phyloP scores from a whole-genome alignment of 257 asterid species.

The Petunia secreta region DNA sequence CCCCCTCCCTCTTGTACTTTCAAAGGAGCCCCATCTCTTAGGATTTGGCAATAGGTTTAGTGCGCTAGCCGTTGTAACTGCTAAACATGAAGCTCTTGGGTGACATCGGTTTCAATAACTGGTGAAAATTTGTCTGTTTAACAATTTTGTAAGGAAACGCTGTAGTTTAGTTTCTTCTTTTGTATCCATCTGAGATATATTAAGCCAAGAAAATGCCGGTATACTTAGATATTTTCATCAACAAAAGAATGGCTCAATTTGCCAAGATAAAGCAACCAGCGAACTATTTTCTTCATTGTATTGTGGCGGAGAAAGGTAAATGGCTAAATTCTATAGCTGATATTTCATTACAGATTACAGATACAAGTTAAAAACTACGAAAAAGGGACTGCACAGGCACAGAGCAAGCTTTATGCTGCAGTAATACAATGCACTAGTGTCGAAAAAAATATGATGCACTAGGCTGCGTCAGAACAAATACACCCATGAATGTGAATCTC shows the following conservation, averaged over 20 bases:
- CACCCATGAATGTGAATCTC: neutral
- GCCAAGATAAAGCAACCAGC: neutral
- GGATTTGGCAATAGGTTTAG: neutral
- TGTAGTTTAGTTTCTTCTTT: too few relatives aligned
- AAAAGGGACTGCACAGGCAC: neutral
- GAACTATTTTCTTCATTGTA: neutral
- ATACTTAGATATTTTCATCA: neutral
- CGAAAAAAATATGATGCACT: too few relatives aligned
- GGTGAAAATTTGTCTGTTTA: too few relatives aligned
- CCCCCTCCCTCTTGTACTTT: neutral
- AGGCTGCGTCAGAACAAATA: neutral
- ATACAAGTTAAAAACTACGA: neutral
- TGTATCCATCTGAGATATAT: too few relatives aligned
- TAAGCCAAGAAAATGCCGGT: too few relatives aligned
- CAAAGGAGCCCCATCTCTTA: too few relatives aligned
- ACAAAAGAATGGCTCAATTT: neutral
- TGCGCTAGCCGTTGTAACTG: neutral
- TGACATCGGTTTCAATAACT: too few relatives aligned
- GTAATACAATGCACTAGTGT: neutral
- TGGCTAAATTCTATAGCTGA: neutral
- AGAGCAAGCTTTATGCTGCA: too few relatives aligned
- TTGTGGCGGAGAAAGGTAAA: neutral
- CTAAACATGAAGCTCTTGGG: too few relatives aligned
- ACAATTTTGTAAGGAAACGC: too few relatives aligned
- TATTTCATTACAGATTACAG: neutral